These are phyloP conservation scores for Primulina tabacum DNA, from an alignment of 257 asterid species.

Conservation along the genomic window DNA sequence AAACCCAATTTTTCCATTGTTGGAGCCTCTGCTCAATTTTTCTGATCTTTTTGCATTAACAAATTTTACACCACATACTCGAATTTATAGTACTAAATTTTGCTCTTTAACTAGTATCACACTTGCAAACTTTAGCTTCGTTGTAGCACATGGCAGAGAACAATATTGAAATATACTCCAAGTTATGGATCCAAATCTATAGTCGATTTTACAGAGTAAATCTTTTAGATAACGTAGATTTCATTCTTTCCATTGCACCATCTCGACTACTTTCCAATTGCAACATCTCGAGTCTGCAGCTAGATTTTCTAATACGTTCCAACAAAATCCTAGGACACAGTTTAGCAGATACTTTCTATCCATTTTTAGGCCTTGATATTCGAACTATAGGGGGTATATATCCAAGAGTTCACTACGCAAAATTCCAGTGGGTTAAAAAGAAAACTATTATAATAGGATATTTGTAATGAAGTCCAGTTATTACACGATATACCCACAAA, in stretches of 20 bases:
- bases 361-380: not conserved
- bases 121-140: not conserved
- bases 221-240: too few species aligned
- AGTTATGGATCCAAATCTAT: not conserved
- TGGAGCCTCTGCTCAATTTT: conserved; percentile 47
- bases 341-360: not conserved
- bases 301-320: not conserved
- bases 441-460: too few species aligned
- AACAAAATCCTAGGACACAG: not conserved
- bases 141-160: not conserved
- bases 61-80: not conserved
- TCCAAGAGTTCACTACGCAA: not conserved
- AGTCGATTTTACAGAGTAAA: too few species aligned
- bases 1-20: conserved; percentile 48
- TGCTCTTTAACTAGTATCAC: conserved; percentile 9
- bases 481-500: not conserved
- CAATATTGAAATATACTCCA: not conserved
- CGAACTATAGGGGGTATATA: not conserved
- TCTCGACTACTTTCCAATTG: too few species aligned
- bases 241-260: not conserved
- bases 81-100: not conserved
- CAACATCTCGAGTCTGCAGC: not conserved
- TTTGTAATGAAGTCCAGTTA: not conserved
- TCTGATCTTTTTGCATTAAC: conserved; percentile 22
- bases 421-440: not conserved